These are phyloP conservation scores for Knoxdaviesia capensis DNA, from an alignment of 2,329 filamentous ascomycete genomes.

Conservation along the genomic window DNA sequence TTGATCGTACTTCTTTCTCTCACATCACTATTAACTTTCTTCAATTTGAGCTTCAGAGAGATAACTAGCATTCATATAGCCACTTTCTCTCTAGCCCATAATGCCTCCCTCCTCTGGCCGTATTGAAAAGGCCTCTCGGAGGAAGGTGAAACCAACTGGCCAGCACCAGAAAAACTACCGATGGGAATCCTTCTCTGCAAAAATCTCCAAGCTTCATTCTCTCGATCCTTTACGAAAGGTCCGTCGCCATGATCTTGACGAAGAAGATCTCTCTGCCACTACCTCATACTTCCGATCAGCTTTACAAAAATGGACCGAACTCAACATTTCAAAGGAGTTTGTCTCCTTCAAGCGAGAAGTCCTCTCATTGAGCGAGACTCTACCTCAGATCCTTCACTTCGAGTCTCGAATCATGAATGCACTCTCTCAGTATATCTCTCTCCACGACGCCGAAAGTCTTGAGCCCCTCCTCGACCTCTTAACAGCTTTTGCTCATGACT, in stretches of 20 bases:
- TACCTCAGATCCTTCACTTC: slow-evolving; percentile 83
- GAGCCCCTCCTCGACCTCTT: slow-evolving; percentile 79
- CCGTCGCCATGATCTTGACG: slow-evolving; percentile 65
- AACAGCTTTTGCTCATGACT: slow-evolving; percentile 83
- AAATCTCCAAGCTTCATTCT: slow-evolving; percentile 72
- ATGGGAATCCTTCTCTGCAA: slow-evolving; percentile 80
- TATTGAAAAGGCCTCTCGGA: slow-evolving; percentile 37
- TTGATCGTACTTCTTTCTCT: neutral
- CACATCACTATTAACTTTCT: neutral
- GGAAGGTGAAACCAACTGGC: slow-evolving; percentile 50
- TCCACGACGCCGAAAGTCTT: slow-evolving; percentile 57
- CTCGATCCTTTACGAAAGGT: slow-evolving; percentile 84
- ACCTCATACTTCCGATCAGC: slow-evolving; percentile 78
- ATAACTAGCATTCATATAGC: too few relatives aligned
- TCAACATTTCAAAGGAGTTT: slow-evolving; percentile 75
- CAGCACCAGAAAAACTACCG: slow-evolving; percentile 64
- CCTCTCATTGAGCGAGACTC: slow-evolving; percentile 62
- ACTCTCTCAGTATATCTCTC: slow-evolving; percentile 56
- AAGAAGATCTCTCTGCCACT: slow-evolving; percentile 51
- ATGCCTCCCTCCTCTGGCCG: slow-evolving; percentile 46
- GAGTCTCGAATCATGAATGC: slow-evolving; percentile 66
- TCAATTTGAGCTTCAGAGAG: slow-evolving; percentile 4
- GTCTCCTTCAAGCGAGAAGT: slow-evolving; percentile 57
- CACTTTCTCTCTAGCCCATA: slow-evolving; percentile 11
- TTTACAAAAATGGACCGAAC: slow-evolving; percentile 73